Base-by-base conservation (phyloP, 2,329 filamentous ascomycete genomes). In the Zymoseptoria brevis region DNA sequence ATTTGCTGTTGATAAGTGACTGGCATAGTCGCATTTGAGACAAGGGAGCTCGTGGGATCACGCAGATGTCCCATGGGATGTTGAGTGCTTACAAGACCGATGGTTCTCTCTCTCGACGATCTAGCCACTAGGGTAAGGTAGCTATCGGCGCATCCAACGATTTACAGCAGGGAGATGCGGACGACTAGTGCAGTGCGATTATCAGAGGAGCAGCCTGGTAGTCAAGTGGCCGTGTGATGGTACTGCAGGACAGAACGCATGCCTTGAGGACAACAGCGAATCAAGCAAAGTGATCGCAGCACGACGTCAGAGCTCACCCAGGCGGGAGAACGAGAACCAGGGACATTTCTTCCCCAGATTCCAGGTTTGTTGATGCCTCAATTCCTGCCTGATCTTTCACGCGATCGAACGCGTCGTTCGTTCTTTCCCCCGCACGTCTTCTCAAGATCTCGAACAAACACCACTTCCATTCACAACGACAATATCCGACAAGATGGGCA, bases 401-500 rank as follows among this genome's bases (percentile, higher is more conserved):
- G 35, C 35, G 35, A 45, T n/a, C 35, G 16, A 45, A 45, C 35
- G 35, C 35, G 35, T 45, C 35, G 26, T 29, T 29, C 13, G 50
- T 52, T 19, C 19, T 19, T 52, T 19, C 19, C 50, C 24, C 19
- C 24, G 50, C 24, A 22, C 21, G 24, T 45, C 35, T 41, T 41
- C 35, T 41, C 35, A 16, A 41, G 26, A 41, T 29, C 16, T 19
- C 45, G 16, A 21, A 53, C 48, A 45, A 35, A 35, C 55, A 57
- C 26, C 24, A 19, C 19, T 35, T 48, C 55, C 21, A 45, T 8
- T 29, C 48, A 51, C 55, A 22, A 19, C 22, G 45, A 22, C 55
- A 11, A 19, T 55, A 29, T 29, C 30, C 61, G 59, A 45, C 78
- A 86, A 74, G 64, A 97, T 99, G 94, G 93, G 93, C 67, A 97